These are phyloP conservation scores for Boletus sp. DNA, from an alignment of 1,284 basidiomycete species.

Conservation along the genomic window DNA sequence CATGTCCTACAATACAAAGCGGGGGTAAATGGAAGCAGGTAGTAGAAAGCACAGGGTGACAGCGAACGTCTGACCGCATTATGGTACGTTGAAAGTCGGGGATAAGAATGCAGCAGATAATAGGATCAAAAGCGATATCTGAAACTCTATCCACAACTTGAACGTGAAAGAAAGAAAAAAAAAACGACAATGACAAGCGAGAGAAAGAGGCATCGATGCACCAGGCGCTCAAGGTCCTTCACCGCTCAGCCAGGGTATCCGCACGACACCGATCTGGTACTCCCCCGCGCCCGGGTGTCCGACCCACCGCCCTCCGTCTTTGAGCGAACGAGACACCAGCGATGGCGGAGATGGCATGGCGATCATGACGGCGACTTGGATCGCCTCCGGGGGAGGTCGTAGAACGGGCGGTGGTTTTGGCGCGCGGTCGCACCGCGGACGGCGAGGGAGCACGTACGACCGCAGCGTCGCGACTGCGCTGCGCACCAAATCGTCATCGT, in stretches of 20 bases:
- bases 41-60: not conserved
- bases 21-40: not conserved
- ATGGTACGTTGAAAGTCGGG: not conserved
- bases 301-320: not conserved
- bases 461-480: constrained; percentile 6
- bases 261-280: constrained; percentile 33
- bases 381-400: constrained; percentile 16
- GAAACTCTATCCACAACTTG: too few relatives aligned
- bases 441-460: constrained; percentile 7
- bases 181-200: not conserved
- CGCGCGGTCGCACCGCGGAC: not conserved
- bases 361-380: constrained; percentile 34
- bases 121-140: too few relatives aligned
- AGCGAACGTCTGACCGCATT: not conserved
- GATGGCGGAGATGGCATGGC: constrained; percentile 29
- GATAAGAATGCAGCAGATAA: not conserved
- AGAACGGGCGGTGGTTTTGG: constrained; percentile 9
- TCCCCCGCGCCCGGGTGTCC: constrained; percentile 19
- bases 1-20: constrained; percentile 10
- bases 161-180: too few relatives aligned
- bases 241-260: constrained; percentile 26
- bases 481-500: constrained; percentile 60
- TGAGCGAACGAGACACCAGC: not conserved
- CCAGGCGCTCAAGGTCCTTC: constrained; percentile 7
- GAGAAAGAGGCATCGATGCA: not conserved